phyloP scores from a whole-genome alignment of 768 basidiomycete genomes.

The Filobasidium floriforme region DNA sequence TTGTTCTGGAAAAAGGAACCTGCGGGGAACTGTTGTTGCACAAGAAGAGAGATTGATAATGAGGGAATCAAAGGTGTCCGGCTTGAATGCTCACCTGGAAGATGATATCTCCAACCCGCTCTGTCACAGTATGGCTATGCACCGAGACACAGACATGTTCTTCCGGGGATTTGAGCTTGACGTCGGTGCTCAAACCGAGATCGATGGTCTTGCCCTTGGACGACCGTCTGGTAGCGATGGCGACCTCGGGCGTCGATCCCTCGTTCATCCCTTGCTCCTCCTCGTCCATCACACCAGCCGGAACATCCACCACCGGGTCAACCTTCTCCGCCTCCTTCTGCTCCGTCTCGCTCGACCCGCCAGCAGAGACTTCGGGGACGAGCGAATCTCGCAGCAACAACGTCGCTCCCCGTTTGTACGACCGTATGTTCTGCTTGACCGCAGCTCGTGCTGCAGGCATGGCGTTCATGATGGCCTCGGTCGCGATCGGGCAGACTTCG shows the following conservation, averaged over 20 bases:
- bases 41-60: background rate
- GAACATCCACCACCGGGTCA: background rate
- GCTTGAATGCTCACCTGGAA: slow-evolving; percentile 50
- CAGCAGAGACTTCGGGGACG: slow-evolving; percentile 27
- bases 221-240: slow-evolving; percentile 1
- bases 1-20: slow-evolving; percentile 98
- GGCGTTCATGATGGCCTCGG: slow-evolving; percentile 65
- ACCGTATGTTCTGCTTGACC: slow-evolving; percentile 67
- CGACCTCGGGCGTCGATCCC: slow-evolving; percentile 6
- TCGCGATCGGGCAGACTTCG: slow-evolving; percentile 80
- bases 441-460: slow-evolving; percentile 57
- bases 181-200: slow-evolving; percentile 18
- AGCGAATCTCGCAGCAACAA: slow-evolving; percentile 83
- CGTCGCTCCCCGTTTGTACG: slow-evolving; percentile 80
- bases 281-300: slow-evolving; percentile 9
- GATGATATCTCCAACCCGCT: slow-evolving; percentile 67
- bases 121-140: slow-evolving; percentile 71
- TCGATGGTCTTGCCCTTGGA: slow-evolving; percentile 18
- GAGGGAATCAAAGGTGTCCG: background rate
- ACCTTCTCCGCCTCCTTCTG: slow-evolving; percentile 1
- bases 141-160: slow-evolving; percentile 72
- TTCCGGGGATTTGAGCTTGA: slow-evolving; percentile 24
- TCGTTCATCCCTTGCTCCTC: slow-evolving; percentile 5
- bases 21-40: slow-evolving; percentile 35
- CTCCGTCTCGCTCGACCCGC: background rate